These are phyloP conservation scores for Pseudogymnoascus verrucosus DNA, from an alignment of 2,329 filamentous ascomycete genomes.

Conservation along the genomic window DNA sequence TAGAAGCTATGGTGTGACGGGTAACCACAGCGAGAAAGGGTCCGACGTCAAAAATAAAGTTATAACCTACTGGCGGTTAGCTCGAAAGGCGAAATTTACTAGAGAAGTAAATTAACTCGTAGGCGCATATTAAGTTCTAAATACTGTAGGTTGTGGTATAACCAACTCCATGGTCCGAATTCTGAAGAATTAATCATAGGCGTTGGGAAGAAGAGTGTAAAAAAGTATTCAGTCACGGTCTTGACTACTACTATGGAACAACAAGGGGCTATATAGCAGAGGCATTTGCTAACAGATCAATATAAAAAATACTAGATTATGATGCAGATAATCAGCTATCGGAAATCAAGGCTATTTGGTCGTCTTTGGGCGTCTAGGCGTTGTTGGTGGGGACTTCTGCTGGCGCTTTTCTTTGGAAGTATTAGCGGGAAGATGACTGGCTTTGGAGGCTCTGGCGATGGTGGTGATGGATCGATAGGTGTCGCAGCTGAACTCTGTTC, in stretches of 20 bases:
- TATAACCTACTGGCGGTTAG: not conserved
- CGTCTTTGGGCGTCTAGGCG: not conserved
- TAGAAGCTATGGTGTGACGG: not conserved
- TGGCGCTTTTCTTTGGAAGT: not conserved
- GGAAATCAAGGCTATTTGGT: not conserved
- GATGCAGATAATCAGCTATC: not conserved
- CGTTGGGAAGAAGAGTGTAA: not conserved
- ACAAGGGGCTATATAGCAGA: not conserved
- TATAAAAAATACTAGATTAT: not conserved
- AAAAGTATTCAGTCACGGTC: not conserved
- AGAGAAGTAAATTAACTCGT: not conserved
- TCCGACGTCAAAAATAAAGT: not conserved
- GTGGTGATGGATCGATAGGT: not conserved
- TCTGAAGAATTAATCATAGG: not conserved
- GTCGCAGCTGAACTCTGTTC: not conserved
- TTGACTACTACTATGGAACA: not conserved
- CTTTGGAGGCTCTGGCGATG: not conserved
- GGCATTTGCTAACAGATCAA: not conserved
- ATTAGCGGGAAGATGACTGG: not conserved
- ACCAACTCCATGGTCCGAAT: not conserved
- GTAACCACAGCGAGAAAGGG: not conserved
- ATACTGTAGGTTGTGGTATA: not conserved
- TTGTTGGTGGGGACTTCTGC: not conserved
- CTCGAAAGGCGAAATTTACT: not conserved
- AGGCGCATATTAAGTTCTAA: not conserved